phyloP scores from a whole-genome alignment of 2,329 filamentous ascomycete species.

The Pleurostoma richardsiae region DNA sequence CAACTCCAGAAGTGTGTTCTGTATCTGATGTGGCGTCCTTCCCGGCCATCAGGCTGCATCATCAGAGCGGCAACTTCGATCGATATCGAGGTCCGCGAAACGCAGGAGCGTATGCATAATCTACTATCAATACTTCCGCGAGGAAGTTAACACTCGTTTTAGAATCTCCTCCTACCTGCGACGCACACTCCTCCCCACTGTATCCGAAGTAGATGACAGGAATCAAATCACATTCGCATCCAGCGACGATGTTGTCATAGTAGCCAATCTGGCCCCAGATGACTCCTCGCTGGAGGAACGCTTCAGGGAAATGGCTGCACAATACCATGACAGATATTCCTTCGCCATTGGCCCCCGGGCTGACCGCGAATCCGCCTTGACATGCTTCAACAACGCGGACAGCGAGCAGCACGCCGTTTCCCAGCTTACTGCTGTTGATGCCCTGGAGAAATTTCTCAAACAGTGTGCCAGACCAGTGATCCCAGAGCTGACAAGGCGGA shows the following conservation, averaged over 20 bases:
- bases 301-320: constrained; percentile 25
- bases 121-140: neutral
- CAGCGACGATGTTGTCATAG: constrained; percentile 33
- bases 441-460: constrained; percentile 30
- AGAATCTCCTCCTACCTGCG: constrained; percentile 23
- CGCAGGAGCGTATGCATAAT: constrained; percentile 3
- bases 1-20: constrained; percentile 1
- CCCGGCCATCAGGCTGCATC: constrained; percentile 9
- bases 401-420: constrained; percentile 23
- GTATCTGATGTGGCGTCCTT: constrained; percentile 8
- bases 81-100: constrained; percentile 9
- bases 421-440: constrained; percentile 23
- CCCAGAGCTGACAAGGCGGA: constrained; percentile 37
- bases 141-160: neutral
- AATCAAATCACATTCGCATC: constrained; percentile 25
- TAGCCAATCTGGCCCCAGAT: constrained; percentile 27
- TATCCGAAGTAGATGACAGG: constrained; percentile 18
- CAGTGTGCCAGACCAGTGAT: constrained; percentile 33
- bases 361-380: constrained; percentile 11
- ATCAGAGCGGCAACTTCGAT: constrained; percentile 2
- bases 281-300: constrained; percentile 20
- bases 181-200: constrained; percentile 17
- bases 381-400: constrained; percentile 36
- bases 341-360: constrained; percentile 28
- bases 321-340: constrained; percentile 32